A percentile compares a stretch with the other conserved stretches of the same genome.
phyloP scores from a whole-genome alignment of 345 rosid species.

The Lepidium didymum region DNA sequence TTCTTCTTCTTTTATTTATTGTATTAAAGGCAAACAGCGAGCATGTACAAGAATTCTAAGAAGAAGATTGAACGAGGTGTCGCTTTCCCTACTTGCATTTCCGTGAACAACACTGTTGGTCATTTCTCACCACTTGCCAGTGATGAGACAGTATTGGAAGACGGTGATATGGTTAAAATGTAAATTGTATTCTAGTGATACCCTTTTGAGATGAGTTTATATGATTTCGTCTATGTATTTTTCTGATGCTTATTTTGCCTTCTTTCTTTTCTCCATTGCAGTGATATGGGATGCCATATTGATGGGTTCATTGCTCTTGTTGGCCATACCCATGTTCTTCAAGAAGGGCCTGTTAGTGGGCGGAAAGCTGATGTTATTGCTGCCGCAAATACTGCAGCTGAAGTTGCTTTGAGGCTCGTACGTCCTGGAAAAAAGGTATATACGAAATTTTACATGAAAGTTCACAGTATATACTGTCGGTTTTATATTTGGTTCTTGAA shows the following conservation, averaged over 20 bases:
- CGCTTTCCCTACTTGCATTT: constrained; percentile 91
- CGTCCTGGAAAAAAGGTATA: constrained; percentile 97
- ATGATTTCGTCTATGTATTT: background rate
- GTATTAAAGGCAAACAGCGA: constrained; percentile 65
- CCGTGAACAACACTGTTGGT: constrained; percentile 80
- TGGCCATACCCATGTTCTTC: constrained; percentile 82
- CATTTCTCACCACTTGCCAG: constrained; percentile 91
- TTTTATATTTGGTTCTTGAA: background rate
- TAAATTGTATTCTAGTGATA: constrained; percentile 20
- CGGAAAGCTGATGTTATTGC: constrained; percentile 88
- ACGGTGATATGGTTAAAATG: constrained; percentile 87
- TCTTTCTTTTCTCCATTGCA: constrained; percentile 12
- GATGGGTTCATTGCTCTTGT: constrained; percentile 98
- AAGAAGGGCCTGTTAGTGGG: constrained; percentile 60
- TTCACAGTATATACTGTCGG: background rate
- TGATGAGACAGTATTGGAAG: constrained; percentile 70
- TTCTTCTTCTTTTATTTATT: background rate
- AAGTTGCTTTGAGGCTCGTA: constrained; percentile 96
- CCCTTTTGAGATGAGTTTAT: background rate
- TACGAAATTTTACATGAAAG: background rate
- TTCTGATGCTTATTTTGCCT: background rate
- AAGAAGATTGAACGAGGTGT: constrained; percentile 90
- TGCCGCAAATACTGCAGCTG: constrained; percentile 92
- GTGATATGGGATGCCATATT: constrained; percentile 96
- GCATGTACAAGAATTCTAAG: constrained; percentile 90